Evolutionary conservation across 129 eudicot genomes (phyloP).

Genomic region (Flaveria robusta): DNA sequence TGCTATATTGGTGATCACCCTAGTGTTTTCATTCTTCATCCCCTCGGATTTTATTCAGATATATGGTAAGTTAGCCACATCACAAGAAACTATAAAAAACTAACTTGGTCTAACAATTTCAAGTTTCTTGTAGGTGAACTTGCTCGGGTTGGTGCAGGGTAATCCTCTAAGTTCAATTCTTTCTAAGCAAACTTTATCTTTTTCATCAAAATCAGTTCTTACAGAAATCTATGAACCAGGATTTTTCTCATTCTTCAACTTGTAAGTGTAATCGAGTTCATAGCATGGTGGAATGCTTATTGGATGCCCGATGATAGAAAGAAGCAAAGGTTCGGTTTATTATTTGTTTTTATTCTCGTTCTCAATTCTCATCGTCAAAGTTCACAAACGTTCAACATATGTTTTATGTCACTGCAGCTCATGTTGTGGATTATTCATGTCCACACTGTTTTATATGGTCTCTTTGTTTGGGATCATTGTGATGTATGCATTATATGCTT

Average conservation of each 20-base stretch:
- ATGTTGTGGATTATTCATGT: conserved; percentile 80
- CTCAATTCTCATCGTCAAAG: neutral
- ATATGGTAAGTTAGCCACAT: conserved; percentile 57
- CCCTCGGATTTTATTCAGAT: conserved; percentile 68
- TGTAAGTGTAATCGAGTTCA: conserved; percentile 86
- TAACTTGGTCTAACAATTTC: conserved; percentile 1
- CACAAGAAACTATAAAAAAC: neutral
- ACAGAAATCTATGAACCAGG: conserved; percentile 48
- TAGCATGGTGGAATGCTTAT: conserved; percentile 92
- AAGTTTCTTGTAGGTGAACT: conserved; percentile 73
- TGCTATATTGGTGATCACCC: conserved; percentile 45
- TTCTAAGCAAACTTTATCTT: neutral
- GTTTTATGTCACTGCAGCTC: conserved; percentile 52
- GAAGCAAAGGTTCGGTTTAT: conserved; percentile 53
- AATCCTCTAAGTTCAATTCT: conserved; percentile 33
- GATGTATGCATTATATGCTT: conserved; percentile 75
- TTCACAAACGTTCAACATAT: neutral
- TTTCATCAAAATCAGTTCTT: conserved; percentile 20
- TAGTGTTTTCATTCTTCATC: conserved; percentile 73
- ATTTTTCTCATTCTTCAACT: conserved; percentile 86
- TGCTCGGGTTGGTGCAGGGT: conserved; percentile 99
- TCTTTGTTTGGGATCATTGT: conserved; percentile 66
- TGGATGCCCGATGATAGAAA: conserved; percentile 78
- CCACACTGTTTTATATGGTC: conserved; percentile 70
- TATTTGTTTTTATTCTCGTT: too few species aligned